These are phyloP conservation scores for Teratosphaeria pseudoeucalypti DNA, from an alignment of 2,329 filamentous ascomycete genomes.

Conservation along the genomic window DNA sequence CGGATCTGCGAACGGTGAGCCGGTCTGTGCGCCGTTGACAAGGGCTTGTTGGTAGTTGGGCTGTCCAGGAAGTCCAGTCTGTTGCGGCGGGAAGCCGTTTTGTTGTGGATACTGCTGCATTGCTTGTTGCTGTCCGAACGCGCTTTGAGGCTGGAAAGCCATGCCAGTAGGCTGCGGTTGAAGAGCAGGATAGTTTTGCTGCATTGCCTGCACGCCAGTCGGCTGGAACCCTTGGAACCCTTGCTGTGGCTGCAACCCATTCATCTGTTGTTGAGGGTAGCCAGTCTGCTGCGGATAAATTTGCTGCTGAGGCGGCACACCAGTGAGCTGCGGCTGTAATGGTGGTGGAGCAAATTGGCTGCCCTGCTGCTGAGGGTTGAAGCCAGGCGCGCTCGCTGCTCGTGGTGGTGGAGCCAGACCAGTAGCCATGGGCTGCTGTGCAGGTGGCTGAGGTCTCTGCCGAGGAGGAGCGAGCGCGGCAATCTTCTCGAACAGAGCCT, in stretches of 20 bases:
- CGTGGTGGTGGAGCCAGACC: slow-evolving; percentile 64
- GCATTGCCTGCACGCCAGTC: slow-evolving; percentile 21
- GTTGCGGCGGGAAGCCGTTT: slow-evolving; percentile 4
- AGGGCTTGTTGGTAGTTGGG: slow-evolving; percentile 42
- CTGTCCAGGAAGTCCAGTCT: slow-evolving; percentile 5
- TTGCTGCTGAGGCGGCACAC: slow-evolving; percentile 35
- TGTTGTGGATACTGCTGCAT: slow-evolving; percentile 4
- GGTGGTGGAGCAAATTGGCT: slow-evolving; percentile 60
- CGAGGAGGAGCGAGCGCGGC: slow-evolving; percentile 34
- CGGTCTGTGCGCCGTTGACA: slow-evolving; percentile 34
- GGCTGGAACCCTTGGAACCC: slow-evolving; percentile 14
- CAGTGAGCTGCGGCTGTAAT: slow-evolving; percentile 77
- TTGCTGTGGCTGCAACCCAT: slow-evolving; percentile 18
- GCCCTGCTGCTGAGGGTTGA: slow-evolving; percentile 46
- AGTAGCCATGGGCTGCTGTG: slow-evolving; percentile 43
- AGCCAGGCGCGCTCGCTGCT: slow-evolving; percentile 77
- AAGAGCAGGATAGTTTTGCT: slow-evolving; percentile 22
- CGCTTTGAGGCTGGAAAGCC: slow-evolving; percentile 9
- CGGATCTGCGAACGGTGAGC: slow-evolving; percentile 47
- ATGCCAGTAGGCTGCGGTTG: slow-evolving; percentile 55
- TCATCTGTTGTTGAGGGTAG: slow-evolving; percentile 33
- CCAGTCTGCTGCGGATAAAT: slow-evolving; percentile 25
- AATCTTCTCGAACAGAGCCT: slow-evolving; percentile 43
- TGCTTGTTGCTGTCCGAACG: slow-evolving; percentile 4
- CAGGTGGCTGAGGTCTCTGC: slow-evolving; percentile 60